phyloP scores from a whole-genome alignment of 768 basidiomycete genomes.

The Astraeus odoratus region DNA sequence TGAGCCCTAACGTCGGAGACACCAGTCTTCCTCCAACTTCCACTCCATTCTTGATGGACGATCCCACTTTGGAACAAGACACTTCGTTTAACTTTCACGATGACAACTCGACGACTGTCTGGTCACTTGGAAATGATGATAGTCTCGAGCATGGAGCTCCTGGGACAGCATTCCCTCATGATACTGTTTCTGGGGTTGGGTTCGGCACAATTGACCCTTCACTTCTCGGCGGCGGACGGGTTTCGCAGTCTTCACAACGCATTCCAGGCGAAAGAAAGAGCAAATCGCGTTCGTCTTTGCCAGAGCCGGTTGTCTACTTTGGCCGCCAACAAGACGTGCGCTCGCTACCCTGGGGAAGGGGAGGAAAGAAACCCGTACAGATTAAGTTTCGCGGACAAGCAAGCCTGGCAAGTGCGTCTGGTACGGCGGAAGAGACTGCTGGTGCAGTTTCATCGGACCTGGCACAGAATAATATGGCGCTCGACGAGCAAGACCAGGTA shows the following conservation, averaged over 20 bases:
- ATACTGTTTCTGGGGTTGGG: not conserved
- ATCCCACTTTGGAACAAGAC: slow-evolving; percentile 4
- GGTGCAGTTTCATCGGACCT: not conserved
- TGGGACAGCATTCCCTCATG: not conserved
- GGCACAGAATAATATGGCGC: not conserved
- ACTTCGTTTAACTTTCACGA: slow-evolving; percentile 1
- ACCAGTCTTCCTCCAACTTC: not conserved
- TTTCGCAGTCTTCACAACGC: not conserved
- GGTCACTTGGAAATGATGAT: slow-evolving; percentile 9
- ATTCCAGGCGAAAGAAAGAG: not conserved
- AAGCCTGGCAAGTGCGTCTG: not conserved
- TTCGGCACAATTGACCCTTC: slow-evolving; percentile 26
- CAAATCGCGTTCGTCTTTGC: slow-evolving; percentile 10
- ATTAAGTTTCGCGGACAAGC: slow-evolving; percentile 24
- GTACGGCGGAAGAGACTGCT: not conserved
- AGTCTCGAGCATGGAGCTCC: not conserved
- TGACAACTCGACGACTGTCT: not conserved
- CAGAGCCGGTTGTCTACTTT: slow-evolving; percentile 24
- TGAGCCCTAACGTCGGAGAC: slow-evolving; percentile 13
- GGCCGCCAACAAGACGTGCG: slow-evolving; percentile 22
- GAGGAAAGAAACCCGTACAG: slow-evolving; percentile 19
- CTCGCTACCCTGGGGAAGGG: slow-evolving; percentile 11
- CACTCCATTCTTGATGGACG: not conserved
- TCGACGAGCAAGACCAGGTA: not conserved
- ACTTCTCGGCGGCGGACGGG: slow-evolving; percentile 16